Evolutionary conservation across 2,329 filamentous ascomycete genomes (phyloP).

Genomic region (Blastomyces gilchristii): DNA sequence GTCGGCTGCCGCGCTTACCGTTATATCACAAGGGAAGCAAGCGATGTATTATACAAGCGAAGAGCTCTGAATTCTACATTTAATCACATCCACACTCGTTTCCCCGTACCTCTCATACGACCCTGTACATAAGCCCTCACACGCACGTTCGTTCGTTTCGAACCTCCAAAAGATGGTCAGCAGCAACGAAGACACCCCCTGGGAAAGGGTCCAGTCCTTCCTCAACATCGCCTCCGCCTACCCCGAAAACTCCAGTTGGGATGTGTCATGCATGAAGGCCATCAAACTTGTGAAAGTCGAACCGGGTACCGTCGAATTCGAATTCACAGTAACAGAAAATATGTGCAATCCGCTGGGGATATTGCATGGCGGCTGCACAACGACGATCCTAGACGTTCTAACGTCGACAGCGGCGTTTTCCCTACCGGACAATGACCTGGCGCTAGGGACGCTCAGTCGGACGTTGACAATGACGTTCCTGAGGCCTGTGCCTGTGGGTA

Average conservation of each 20-base stretch:
- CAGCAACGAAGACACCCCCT: neutral
- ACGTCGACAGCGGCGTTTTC: conserved; percentile 51
- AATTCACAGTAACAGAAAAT: conserved; percentile 61
- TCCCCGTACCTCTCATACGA: neutral
- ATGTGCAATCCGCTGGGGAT: conserved; percentile 87
- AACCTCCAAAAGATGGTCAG: neutral
- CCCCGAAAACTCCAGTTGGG: neutral
- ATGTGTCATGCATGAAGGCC: neutral
- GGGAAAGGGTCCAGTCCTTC: neutral
- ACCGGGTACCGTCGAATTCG: conserved; percentile 6
- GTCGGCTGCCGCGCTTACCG: neutral
- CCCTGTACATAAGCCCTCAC: neutral
- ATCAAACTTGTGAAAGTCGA: neutral
- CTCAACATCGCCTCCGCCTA: neutral
- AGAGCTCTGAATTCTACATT: neutral
- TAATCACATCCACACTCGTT: neutral
- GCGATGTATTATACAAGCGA: neutral
- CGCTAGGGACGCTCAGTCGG: conserved; percentile 53
- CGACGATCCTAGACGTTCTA: conserved; percentile 57
- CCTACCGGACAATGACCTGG: conserved; percentile 49
- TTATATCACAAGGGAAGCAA: neutral
- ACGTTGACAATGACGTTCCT: conserved; percentile 58
- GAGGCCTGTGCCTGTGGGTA: conserved; percentile 47
- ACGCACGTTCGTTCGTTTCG: neutral
- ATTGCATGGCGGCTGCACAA: conserved; percentile 67